phyloP scores from a whole-genome alignment of 495 filamentous ascomycete genomes.

The Aspergillus nidulans region DNA sequence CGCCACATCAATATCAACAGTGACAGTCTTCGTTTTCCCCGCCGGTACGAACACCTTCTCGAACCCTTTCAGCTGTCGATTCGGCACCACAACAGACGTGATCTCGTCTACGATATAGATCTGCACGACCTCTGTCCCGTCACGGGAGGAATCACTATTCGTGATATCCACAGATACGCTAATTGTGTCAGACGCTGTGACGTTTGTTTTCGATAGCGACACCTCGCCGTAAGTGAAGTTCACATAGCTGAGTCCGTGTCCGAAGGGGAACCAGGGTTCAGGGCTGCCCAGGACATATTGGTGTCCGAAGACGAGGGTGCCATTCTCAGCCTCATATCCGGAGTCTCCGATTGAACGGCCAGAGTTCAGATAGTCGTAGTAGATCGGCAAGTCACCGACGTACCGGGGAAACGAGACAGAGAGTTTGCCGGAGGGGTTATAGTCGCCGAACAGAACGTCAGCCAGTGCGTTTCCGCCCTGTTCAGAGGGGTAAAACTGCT shows the following conservation, averaged over 20 bases:
- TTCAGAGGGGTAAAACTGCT: slow-evolving; percentile 70
- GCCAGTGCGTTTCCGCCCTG: slow-evolving; percentile 59
- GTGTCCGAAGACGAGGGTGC: slow-evolving; percentile 59
- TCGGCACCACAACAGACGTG: slow-evolving; percentile 60
- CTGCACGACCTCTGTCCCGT: slow-evolving; percentile 66
- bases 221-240: slow-evolving; percentile 53
- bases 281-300: slow-evolving; percentile 60
- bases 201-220: slow-evolving; percentile 35
- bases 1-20: slow-evolving; percentile 46
- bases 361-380: slow-evolving; percentile 68
- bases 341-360: slow-evolving; percentile 49
- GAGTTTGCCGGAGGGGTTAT: slow-evolving; percentile 63
- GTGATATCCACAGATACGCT: slow-evolving; percentile 52
- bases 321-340: slow-evolving; percentile 47
- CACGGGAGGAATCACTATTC: slow-evolving; percentile 48
- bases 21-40: slow-evolving; percentile 53
- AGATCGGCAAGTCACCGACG: slow-evolving; percentile 61
- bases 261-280: slow-evolving; percentile 59
- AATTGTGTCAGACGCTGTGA: slow-evolving; percentile 37
- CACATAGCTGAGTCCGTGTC: slow-evolving; percentile 64
- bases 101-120: slow-evolving; percentile 60
- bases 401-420: slow-evolving; percentile 62
- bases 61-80: slow-evolving; percentile 64
- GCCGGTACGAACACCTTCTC: slow-evolving; percentile 59
- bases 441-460: slow-evolving; percentile 63